phyloP scores from a whole-genome alignment of 768 basidiomycete species.

The Suillus lakei region DNA sequence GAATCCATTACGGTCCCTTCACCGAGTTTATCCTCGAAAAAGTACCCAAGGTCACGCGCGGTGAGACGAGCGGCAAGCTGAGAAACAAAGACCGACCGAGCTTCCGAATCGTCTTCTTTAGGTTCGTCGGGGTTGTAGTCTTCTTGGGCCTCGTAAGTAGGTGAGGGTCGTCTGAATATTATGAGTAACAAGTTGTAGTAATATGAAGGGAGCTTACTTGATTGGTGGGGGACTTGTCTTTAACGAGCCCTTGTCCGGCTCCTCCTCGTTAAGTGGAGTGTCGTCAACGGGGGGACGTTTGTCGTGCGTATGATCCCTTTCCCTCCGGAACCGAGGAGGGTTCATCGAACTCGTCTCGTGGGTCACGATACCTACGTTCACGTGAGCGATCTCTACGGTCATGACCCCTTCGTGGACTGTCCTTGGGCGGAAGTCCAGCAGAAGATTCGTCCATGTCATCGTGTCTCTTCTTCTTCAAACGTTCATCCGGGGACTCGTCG shows the following conservation, averaged over 20 bases:
- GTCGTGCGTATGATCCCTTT: slow-evolving; percentile 47
- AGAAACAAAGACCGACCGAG: slow-evolving; percentile 97
- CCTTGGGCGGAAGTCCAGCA: slow-evolving; percentile 49
- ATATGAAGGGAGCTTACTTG: slow-evolving; percentile 41
- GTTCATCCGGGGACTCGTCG: slow-evolving; percentile 56
- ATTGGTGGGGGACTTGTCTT: slow-evolving; percentile 44
- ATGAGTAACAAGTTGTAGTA: slow-evolving; percentile 15
- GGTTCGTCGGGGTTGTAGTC: slow-evolving; percentile 84
- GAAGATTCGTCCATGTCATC: slow-evolving; percentile 57
- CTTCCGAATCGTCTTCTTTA: slow-evolving; percentile 95
- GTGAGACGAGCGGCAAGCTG: slow-evolving; percentile 97
- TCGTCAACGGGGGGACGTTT: slow-evolving; percentile 48
- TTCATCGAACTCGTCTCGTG: slow-evolving; percentile 71
- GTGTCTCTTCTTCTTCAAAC: slow-evolving; percentile 67
- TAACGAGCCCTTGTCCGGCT: slow-evolving; percentile 40
- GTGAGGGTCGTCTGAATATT: slow-evolving; percentile 63
- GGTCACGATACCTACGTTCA: slow-evolving; percentile 56
- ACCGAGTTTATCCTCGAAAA: slow-evolving; percentile 97
- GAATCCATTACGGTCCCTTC: slow-evolving; percentile 95
- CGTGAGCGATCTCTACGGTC: slow-evolving; percentile 53
- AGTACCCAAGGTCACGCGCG: slow-evolving; percentile 95
- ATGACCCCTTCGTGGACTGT: slow-evolving; percentile 52
- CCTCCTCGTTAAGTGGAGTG: slow-evolving; percentile 38
- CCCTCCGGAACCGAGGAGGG: slow-evolving; percentile 46
- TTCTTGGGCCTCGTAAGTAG: slow-evolving; percentile 73